Evolutionary conservation across 352 stramenopile species (phyloP), one percentile per base, ranked within the genome.

Genomic region (Phytophthora sansomeana): DNA sequence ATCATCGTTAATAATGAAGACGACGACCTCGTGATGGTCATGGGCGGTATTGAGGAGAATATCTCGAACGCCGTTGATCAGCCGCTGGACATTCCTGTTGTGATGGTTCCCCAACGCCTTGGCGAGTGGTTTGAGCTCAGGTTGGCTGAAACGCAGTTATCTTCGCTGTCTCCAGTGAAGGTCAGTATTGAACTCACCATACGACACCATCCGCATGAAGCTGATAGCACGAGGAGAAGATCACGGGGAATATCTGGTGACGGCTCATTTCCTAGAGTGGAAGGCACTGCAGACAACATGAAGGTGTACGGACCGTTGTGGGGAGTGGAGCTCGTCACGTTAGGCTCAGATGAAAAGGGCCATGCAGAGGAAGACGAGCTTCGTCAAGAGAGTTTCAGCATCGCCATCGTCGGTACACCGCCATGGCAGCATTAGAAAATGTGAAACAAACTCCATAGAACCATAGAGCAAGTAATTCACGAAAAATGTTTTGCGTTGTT

Each of bases 11-110:
- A 93, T 60, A 81, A 80, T 21, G 69, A 78, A 57, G 81, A 90
- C 21, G 72, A 89, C 17, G 72, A 81, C 1, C 72, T 92, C 44
- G 75, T 96, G 33, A 93, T 95, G 73, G 80, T 94, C 57, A 95
- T 95, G 87, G 86, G 80, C 30, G 75, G 81, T 16, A 73, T 77
- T 5, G 67, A 58, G 6, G 65, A 70, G 29, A 48, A 39, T 6
- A 65, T 36, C 7, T 55, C 67, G 10, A 69, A 81, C 3, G 54
- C 48, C 7, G 43, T 33, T 43, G 38, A 63, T 26, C 51, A 39
- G 13, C 38, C 48, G 8, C 19, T 86, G 5, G 42, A 65, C 5
- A 68, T 91, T 6, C 83, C 85, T 11, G 77, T 80, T 7, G 75
- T 92, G 55, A 92, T 93, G 85, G 58, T 93, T 10, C 71, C 85